These are phyloP conservation scores for Cercis canadensis DNA, from an alignment of 306 rosid species.

Conservation along the genomic window DNA sequence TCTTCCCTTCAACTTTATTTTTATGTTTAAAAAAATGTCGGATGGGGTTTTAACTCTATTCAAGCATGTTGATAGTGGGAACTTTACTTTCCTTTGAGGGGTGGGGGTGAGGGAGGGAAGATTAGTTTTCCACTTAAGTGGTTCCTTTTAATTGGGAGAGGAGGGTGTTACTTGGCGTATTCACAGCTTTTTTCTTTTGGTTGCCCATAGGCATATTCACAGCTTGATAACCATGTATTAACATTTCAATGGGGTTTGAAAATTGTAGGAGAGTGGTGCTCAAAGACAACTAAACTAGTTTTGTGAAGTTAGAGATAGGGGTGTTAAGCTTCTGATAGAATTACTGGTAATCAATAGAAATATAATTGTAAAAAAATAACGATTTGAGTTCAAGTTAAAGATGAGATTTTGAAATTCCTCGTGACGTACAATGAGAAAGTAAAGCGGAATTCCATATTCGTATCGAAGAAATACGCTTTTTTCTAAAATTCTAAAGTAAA, in stretches of 20 bases:
- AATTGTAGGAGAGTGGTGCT: too few species aligned
- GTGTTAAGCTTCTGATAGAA: too few species aligned
- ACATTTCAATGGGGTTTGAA: neutral
- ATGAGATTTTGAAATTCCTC: neutral
- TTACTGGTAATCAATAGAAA: too few species aligned
- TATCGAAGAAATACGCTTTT: neutral
- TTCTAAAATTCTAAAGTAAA: neutral
- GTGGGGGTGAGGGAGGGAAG: neutral
- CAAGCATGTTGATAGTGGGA: neutral
- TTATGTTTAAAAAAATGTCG: neutral
- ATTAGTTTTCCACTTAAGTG: neutral
- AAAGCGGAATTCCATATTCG: neutral
- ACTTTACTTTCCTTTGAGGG: slow-evolving; percentile 25
- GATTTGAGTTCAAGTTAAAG: neutral
- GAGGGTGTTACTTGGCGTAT: neutral
- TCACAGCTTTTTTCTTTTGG: neutral
- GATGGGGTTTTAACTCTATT: neutral
- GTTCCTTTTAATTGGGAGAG: neutral
- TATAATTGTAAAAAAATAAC: too few species aligned
- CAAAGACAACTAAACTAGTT: neutral
- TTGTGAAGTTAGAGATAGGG: too few species aligned
- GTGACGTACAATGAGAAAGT: neutral
- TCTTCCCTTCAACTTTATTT: neutral
- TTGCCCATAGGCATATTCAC: too few species aligned
- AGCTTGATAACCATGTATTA: neutral